A percentile compares a stretch with the other conserved stretches of the same genome.
Evolutionary conservation across 345 rosid species (phyloP).

Genomic region (Linum trigynum): DNA sequence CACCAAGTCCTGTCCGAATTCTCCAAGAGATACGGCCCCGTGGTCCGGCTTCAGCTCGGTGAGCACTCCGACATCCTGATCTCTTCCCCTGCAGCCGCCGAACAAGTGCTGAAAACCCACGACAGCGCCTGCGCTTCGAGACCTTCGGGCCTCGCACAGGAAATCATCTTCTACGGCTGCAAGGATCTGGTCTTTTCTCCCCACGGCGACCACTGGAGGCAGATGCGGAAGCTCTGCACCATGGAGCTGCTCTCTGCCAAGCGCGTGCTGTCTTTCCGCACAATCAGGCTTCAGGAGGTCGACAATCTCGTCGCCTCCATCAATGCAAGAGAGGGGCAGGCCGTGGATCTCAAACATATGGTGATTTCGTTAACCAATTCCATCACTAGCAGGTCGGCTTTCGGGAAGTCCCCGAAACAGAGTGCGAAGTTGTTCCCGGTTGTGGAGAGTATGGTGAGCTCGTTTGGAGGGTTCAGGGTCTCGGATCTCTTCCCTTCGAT

Average conservation of each 20-base stretch:
- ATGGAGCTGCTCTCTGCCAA: background rate
- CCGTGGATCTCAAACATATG: background rate
- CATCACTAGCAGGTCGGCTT: background rate
- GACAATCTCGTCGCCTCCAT: background rate
- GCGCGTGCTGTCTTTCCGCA: background rate
- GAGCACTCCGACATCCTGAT: background rate
- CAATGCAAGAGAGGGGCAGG: too few species aligned
- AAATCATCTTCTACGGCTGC: background rate
- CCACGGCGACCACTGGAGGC: conserved; percentile 9
- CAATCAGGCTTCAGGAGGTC: conserved; percentile 1
- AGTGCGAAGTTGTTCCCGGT: background rate
- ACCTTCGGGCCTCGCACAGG: background rate
- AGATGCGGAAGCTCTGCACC: conserved; percentile 7
- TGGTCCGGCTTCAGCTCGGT: conserved; percentile 6
- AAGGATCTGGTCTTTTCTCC: background rate
- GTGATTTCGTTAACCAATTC: background rate
- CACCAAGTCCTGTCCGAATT: background rate
- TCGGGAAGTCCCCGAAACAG: background rate
- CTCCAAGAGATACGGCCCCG: conserved; percentile 3
- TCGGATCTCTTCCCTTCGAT: background rate
- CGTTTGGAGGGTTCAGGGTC: background rate
- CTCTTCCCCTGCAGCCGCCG: background rate
- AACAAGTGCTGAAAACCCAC: conserved; percentile 1
- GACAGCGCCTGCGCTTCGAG: background rate
- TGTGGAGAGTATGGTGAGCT: background rate